Base-by-base conservation (phyloP, 306 rosid genomes). In the Cajanus cajan region DNA sequence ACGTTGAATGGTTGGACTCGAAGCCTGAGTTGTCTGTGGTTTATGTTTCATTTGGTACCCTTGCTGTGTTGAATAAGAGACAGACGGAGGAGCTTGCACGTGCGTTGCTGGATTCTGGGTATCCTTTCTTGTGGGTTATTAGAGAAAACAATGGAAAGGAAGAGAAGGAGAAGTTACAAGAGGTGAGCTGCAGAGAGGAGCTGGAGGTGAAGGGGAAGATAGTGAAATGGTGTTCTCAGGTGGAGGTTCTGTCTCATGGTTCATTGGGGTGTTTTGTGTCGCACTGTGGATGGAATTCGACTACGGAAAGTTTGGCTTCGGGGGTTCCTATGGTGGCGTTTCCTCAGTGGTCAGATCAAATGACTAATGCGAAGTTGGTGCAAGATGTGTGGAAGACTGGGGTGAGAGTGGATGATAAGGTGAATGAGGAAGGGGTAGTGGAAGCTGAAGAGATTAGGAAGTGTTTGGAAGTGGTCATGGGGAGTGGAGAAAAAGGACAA, bases 211-310 rank as follows among this genome's bases (percentile, higher is more conserved):
- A 11, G 18, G 94, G 97, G 33, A 80, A 83, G 63, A 55, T 90
- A 51, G 90, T 90, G 7, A 7, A 57, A 16, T 90, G 97, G 97
- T 85, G 89, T 57, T 69, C 80, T 0, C 97, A 91, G 13, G 62
- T 86, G 68, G 94, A 88, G 65, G 90, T 91, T 9, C 44, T 91
- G 13, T 80, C 89, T 0, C 89, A 84, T 64, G 31, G 54, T 25
- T 86, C 90, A 0, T 14, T 84, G 50, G 88, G 91, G 7, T 90
- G 92, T 59, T 90, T 87, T 45, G 34, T 88, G 54, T 83, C 80
- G 0, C 93, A 90, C 2, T 84, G 88, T 8, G 96, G 96, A 15
- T 90, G 93, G 96, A 89, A 90, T 58, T 89, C 93, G 0, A 83
- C 85, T 0, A 2, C 78, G 64, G 96, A 90, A 63, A 82, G 91